A percentile compares a stretch with the other conserved stretches of the same genome.
These are phyloP conservation scores for Colletotrichum sp. DNA, from an alignment of 2,329 filamentous ascomycete genomes.

Conservation along the genomic window DNA sequence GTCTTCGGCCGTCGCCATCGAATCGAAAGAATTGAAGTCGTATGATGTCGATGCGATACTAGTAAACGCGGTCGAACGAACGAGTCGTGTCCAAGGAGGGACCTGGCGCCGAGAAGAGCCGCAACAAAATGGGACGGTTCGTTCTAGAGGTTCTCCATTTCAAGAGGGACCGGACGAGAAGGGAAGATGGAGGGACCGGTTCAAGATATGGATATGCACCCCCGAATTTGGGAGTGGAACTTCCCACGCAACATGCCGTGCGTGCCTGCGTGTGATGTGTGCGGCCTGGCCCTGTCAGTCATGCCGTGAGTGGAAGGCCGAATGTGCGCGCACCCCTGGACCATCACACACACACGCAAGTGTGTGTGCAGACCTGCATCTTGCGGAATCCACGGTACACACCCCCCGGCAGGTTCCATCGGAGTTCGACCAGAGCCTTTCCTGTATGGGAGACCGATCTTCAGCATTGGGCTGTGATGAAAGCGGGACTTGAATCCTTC, in stretches of 20 bases:
- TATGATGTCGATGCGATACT: not conserved
- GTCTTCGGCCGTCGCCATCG: not conserved
- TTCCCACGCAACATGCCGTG: not conserved
- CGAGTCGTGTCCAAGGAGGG: not conserved
- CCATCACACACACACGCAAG: not conserved
- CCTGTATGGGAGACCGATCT: conserved; percentile 1
- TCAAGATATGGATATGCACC: conserved; percentile 18
- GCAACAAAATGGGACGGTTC: conserved; percentile 2
- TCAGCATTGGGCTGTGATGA: not conserved
- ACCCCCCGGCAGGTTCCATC: not conserved
- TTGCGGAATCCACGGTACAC: not conserved
- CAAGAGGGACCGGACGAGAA: not conserved
- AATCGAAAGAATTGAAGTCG: not conserved
- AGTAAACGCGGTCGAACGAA: not conserved
- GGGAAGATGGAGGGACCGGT: not conserved
- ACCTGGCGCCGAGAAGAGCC: conserved; percentile 1
- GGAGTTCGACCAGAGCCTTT: not conserved
- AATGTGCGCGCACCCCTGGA: not conserved
- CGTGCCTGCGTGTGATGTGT: not conserved
- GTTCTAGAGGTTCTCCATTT: conserved; percentile 1
- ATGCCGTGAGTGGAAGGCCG: not conserved
- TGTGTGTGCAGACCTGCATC: not conserved
- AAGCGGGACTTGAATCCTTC: not conserved
- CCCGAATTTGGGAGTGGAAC: not conserved
- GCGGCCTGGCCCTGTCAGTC: not conserved